Evolutionary conservation across 805 yeast genomes (phyloP).

Genomic region (Wickerhamiella bombiphila): DNA sequence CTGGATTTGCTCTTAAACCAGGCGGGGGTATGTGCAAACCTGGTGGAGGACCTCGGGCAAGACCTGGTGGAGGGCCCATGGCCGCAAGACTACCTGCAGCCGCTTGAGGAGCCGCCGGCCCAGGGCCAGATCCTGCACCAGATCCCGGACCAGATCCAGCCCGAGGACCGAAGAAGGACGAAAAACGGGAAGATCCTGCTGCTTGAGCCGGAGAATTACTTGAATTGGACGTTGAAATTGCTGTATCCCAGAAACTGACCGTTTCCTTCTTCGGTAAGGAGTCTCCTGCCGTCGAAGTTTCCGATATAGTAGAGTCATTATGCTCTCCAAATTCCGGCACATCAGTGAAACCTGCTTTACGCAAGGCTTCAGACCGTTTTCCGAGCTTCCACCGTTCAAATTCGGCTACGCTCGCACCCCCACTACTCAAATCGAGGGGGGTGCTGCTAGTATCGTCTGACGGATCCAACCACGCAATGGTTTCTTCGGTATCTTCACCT

Average conservation of each 20-base stretch:
- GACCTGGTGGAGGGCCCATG: slow-evolving; percentile 2
- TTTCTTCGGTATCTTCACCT: slow-evolving; percentile 5
- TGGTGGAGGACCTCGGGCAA: too few relatives aligned
- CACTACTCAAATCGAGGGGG: slow-evolving; percentile 8
- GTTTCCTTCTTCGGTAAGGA: too few relatives aligned
- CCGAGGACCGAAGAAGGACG: slow-evolving; percentile 12
- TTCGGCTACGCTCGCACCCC: slow-evolving; percentile 13
- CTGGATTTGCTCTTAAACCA: slow-evolving; percentile 1
- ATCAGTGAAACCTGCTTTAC: slow-evolving; percentile 4
- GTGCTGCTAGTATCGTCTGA: slow-evolving; percentile 1
- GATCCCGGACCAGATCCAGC: not conserved
- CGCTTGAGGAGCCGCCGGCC: not conserved
- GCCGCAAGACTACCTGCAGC: not conserved
- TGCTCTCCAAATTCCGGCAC: too few relatives aligned
- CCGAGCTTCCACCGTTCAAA: slow-evolving; percentile 19
- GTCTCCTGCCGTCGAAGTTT: too few relatives aligned
- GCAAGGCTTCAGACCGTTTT: slow-evolving; percentile 3
- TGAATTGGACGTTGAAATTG: not conserved
- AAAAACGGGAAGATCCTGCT: slow-evolving; percentile 16
- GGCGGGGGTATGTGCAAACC: not conserved
- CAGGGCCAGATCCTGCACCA: too few relatives aligned
- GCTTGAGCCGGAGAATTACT: too few relatives aligned
- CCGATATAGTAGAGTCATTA: too few relatives aligned
- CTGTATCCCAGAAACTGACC: slow-evolving; percentile 7
- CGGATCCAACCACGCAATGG: slow-evolving; percentile 14